These are phyloP conservation scores for Schizosaccharomyces lindneri DNA, from an alignment of 805 yeast genomes.

Conservation along the genomic window DNA sequence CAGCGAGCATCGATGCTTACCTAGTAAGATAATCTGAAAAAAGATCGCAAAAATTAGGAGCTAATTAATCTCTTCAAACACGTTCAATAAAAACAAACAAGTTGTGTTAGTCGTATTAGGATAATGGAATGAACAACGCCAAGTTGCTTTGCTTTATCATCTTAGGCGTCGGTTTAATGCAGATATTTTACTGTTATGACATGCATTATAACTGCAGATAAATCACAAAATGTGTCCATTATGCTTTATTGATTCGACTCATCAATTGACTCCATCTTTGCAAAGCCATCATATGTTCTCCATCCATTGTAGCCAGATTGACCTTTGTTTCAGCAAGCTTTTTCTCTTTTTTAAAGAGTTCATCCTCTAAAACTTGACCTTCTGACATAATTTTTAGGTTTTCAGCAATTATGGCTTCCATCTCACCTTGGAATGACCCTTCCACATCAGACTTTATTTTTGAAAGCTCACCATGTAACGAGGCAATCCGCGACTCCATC, in stretches of 20 bases:
- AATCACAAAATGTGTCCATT: background rate
- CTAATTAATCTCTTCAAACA: no score
- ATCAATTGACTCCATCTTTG: background rate
- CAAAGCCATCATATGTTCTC: background rate
- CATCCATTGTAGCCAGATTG: background rate
- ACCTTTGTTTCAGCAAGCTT: background rate
- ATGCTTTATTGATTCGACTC: background rate
- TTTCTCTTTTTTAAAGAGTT: background rate
- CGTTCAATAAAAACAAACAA: no score
- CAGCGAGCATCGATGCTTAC: no score
- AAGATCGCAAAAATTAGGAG: no score
- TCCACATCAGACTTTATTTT: conserved; percentile 6
- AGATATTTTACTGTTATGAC: background rate
- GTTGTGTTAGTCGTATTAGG: no score
- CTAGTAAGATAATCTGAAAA: no score
- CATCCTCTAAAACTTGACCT: conserved; percentile 30
- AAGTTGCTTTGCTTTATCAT: no score
- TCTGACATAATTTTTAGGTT: conserved; percentile 42
- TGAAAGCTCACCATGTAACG: conserved; percentile 16
- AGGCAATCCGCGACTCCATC: conserved; percentile 24
- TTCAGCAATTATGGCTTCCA: conserved; percentile 33
- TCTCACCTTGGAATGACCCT: conserved; percentile 20
- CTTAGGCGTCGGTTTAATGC: no score
- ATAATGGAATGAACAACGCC: no score
- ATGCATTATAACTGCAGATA: background rate